Evolutionary conservation across 768 basidiomycete species (phyloP), one percentile per base, ranked within the genome.

Genomic region (Nidula microcarpa): DNA sequence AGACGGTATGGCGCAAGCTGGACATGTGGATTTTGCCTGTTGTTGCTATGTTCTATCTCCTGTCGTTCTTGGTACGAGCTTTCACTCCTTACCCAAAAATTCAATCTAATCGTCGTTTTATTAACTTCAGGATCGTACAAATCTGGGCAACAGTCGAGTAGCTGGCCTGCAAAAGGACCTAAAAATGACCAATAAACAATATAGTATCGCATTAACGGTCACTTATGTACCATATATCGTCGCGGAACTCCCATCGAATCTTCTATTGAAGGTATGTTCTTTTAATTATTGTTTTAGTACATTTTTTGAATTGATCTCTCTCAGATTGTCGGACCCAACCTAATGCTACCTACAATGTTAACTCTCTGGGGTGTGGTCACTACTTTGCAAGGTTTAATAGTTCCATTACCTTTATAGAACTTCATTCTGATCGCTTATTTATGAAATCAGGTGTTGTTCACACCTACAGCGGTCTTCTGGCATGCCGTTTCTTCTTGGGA

Each of bases 301-400:
- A 1, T 1, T 33, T 34, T 5, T 46, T 7, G 5, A 3, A 4
- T 23, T 47, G 6, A 41, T 32, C 53, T 47, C 8, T 64, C 18
- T 65, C 16, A 18, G 70, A 60, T 76, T 44, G 79, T 84, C 2
- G 82, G 86, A 1, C 77, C 84, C n/a, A 74, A 81, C 53, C 66
- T 80, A 46, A 74, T 86, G 62, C 56, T 81, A 47, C 87, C 88
- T 0, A 65, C 79, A 1, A 81, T 87, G 77, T 66, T 87, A 47
- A 75, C 79, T 0, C 58, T 81, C 1, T 90, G 88, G 87, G 87
- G 87, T n/a, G 46, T 87, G n/a, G 76, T 84, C 11, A 75, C 79
- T 8, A 74, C 82, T 7, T 68, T 81, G 44, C 86, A 89, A 75
- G 85, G 84, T 77, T 49, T 23, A 58, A 45, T 56, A 55, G 18